Conservation (phyloP, 139 green algal genomes). For the Medakamo hakoo region DNA sequence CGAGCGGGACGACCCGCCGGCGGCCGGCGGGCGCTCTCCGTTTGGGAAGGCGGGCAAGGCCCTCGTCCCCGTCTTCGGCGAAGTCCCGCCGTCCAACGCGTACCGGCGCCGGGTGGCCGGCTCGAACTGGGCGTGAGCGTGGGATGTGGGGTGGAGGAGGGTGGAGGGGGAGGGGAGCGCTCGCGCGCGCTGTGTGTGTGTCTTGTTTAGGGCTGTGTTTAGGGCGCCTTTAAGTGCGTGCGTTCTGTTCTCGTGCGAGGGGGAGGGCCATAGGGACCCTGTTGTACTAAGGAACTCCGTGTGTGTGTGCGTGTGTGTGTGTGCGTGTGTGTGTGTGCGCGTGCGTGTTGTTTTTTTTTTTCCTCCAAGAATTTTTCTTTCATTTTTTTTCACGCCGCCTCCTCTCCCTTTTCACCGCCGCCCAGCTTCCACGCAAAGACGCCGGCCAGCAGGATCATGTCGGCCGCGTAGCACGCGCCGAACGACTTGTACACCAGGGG, state of each 20-base stretch:
- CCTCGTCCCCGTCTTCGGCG: slow-evolving; percentile 28
- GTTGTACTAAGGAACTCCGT: too few relatives aligned
- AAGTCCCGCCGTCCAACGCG: slow-evolving; percentile 65
- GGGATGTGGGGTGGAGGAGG: too few relatives aligned
- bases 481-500: slow-evolving; percentile 91
- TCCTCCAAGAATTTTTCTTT: not conserved
- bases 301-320: too few relatives aligned
- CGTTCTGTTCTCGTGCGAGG: too few relatives aligned
- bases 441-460: slow-evolving; percentile 54
- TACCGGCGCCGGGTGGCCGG: slow-evolving; percentile 66
- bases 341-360: not conserved
- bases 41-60: not conserved
- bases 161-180: too few relatives aligned
- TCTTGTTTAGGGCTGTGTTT: not conserved
- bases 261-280: too few relatives aligned
- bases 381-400: not conserved
- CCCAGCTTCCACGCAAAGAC: slow-evolving; percentile 61
- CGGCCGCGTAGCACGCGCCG: slow-evolving; percentile 69
- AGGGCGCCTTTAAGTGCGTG: too few relatives aligned
- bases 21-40: not conserved
- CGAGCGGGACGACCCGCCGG: slow-evolving; percentile 8
- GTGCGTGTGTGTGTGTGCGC: too few relatives aligned
- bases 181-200: not conserved
- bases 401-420: not conserved
- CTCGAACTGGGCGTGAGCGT: slow-evolving; percentile 44